Evolutionary conservation across 805 yeast genomes (phyloP).

Genomic region (Teunomyces panamensis): DNA sequence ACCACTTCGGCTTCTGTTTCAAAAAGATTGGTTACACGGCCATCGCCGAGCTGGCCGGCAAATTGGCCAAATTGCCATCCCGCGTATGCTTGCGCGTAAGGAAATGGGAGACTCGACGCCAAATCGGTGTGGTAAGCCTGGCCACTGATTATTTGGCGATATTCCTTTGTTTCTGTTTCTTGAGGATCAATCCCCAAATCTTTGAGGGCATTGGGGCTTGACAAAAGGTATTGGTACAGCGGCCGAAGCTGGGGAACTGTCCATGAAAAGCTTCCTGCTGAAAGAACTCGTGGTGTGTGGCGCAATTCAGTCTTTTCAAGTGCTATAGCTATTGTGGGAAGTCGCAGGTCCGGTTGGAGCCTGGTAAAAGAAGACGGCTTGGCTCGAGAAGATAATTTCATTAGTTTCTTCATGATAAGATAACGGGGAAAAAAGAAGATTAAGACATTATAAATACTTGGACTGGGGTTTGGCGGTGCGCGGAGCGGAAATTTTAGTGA

Average conservation of each 20-base stretch:
- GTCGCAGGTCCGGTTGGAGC: constrained; percentile 28
- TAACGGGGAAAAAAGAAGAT: neutral
- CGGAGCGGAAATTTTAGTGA: too few relatives aligned
- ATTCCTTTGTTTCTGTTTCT: constrained; percentile 42
- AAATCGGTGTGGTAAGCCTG: constrained; percentile 36
- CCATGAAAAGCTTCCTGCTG: constrained; percentile 70
- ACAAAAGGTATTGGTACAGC: constrained; percentile 51
- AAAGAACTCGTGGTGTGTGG: constrained; percentile 36
- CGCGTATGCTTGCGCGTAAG: constrained; percentile 90
- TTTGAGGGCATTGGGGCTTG: constrained; percentile 56
- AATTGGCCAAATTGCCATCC: constrained; percentile 96
- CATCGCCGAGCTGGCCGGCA: constrained; percentile 98
- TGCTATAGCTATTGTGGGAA: constrained; percentile 26
- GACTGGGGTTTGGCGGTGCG: neutral
- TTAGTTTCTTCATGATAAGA: constrained; percentile 6
- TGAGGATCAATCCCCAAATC: constrained; percentile 54
- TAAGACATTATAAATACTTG: too few relatives aligned
- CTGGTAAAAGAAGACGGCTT: constrained; percentile 28
- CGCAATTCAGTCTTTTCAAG: constrained; percentile 27
- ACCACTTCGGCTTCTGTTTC: constrained; percentile 48
- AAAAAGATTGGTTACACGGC: constrained; percentile 81
- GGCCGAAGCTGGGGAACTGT: constrained; percentile 63
- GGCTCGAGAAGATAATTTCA: constrained; percentile 26
- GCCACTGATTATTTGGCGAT: constrained; percentile 62
- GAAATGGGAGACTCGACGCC: constrained; percentile 45